Percentiles rank a stretch among this genome's conserved stretches.
Evolutionary conservation across 225 moss, liverwort and hornwort genomes (phyloP).

Genomic region (Pleurozium schreberi): DNA sequence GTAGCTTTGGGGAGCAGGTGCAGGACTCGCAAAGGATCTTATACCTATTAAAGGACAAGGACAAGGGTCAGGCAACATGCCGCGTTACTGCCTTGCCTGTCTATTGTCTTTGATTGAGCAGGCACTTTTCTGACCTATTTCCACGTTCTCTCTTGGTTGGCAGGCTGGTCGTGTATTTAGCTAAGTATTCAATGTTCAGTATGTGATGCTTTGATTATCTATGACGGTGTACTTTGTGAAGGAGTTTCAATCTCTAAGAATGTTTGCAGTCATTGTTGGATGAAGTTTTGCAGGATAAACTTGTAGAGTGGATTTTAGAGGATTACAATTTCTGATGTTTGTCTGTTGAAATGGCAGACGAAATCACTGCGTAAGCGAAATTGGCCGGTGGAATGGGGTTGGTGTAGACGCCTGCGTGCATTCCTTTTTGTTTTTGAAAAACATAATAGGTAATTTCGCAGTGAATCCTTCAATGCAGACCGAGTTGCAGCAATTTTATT

Average conservation of each 20-base stretch:
- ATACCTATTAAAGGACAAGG: constrained; percentile 30
- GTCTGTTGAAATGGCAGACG: constrained; percentile 22
- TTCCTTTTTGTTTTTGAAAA: constrained; percentile 59
- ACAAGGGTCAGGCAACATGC: constrained; percentile 19
- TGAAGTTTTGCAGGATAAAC: background rate
- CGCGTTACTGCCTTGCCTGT: constrained; percentile 56
- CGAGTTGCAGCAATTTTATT: background rate
- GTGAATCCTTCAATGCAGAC: background rate
- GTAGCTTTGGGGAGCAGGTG: constrained; percentile 39
- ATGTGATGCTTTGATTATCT: background rate
- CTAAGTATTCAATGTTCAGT: background rate
- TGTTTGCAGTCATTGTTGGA: background rate
- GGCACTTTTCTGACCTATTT: constrained; percentile 12
- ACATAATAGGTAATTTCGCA: constrained; percentile 40
- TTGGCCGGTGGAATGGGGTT: constrained; percentile 66
- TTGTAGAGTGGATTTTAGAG: background rate
- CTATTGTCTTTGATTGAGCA: constrained; percentile 55
- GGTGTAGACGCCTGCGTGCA: constrained; percentile 46
- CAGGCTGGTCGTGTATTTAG: background rate
- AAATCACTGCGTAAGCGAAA: constrained; percentile 38
- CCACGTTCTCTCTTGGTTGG: background rate
- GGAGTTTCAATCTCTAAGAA: background rate
- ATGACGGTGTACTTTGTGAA: background rate
- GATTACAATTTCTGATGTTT: background rate
- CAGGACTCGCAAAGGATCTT: constrained; percentile 40